These are phyloP conservation scores for Saitozyma podzolica DNA, from an alignment of 768 basidiomycete genomes.

Conservation along the genomic window DNA sequence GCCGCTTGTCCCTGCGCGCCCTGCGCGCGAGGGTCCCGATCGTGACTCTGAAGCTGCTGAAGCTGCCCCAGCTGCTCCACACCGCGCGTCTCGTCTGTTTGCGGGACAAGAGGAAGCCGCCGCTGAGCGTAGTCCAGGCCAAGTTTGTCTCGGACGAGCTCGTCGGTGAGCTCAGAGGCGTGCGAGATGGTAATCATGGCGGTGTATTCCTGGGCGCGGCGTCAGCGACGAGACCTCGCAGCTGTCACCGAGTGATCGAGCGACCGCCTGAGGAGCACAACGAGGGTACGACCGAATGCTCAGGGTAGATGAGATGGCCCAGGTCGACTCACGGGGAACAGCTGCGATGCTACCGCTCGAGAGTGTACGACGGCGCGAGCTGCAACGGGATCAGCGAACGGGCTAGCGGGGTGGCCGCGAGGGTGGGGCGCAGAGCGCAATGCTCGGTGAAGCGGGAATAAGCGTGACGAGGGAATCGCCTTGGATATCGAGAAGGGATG, in stretches of 20 bases:
- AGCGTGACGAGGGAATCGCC: neutral
- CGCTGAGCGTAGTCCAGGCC: conserved; percentile 6
- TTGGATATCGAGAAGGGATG: neutral
- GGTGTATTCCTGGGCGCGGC: conserved; percentile 36
- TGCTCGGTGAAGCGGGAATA: neutral
- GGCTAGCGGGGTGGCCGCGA: neutral
- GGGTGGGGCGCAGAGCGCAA: neutral
- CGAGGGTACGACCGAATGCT: neutral
- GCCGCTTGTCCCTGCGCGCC: too few relatives aligned
- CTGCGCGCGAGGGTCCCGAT: too few relatives aligned
- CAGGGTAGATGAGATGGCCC: neutral
- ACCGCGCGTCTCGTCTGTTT: too few relatives aligned
- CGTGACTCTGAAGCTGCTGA: too few relatives aligned
- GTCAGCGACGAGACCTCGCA: neutral
- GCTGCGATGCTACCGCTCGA: conserved; percentile 28
- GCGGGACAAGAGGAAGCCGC: too few relatives aligned
- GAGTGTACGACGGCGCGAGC: conserved; percentile 48
- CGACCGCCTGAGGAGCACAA: too few relatives aligned
- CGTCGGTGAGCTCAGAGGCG: conserved; percentile 34
- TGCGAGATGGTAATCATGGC: conserved; percentile 41
- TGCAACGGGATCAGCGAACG: conserved; percentile 6
- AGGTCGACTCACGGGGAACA: conserved; percentile 35
- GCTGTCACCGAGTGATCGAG: too few relatives aligned
- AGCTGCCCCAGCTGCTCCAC: too few relatives aligned
- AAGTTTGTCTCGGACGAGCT: conserved; percentile 31